phyloP scores from a whole-genome alignment of 352 stramenopile species.

The Phytophthora pseudosyringae region DNA sequence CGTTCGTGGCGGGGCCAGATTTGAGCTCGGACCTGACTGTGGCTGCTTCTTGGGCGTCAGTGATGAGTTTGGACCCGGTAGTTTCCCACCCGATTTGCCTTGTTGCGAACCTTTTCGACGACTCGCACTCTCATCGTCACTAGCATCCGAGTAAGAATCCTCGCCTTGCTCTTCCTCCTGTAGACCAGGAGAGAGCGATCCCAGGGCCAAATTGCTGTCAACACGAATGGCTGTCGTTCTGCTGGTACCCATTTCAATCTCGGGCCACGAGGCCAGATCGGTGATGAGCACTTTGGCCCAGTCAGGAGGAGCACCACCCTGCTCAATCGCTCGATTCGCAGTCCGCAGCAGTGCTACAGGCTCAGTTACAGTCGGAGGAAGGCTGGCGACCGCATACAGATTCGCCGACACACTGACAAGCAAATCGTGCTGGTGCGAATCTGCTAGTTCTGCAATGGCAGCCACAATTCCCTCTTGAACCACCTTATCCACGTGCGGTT shows the following conservation, averaged over 20 bases:
- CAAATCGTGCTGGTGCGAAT: conserved; percentile 66
- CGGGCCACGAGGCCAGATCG: conserved; percentile 54
- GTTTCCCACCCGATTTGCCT: conserved; percentile 24
- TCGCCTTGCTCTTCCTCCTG: conserved; percentile 34
- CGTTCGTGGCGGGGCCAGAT: conserved; percentile 45
- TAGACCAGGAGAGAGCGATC: conserved; percentile 16
- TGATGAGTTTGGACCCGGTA: conserved; percentile 8
- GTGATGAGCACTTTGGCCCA: conserved; percentile 65
- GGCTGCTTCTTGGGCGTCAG: conserved; percentile 20
- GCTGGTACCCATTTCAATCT: conserved; percentile 39
- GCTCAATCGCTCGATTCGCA: conserved; percentile 47
- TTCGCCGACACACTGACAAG: conserved; percentile 44
- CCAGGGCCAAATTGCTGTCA: conserved; percentile 24
- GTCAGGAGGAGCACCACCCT: conserved; percentile 57
- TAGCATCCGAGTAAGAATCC: conserved; percentile 50
- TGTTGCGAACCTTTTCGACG: conserved; percentile 24
- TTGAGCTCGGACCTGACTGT: conserved; percentile 15
- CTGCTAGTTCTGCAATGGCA: conserved; percentile 62
- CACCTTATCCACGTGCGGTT: conserved; percentile 63
- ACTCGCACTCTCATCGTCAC: conserved; percentile 43
- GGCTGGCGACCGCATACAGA: conserved; percentile 23
- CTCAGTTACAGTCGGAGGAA: conserved; percentile 6
- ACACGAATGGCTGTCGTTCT: conserved; percentile 25
- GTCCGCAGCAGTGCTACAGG: conserved; percentile 33
- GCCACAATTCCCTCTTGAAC: conserved; percentile 75